Percentiles rank a stretch among this genome's conserved stretches.
phyloP scores from a whole-genome alignment of 164 flowering plant species.

The Paratinospora sagittata region DNA sequence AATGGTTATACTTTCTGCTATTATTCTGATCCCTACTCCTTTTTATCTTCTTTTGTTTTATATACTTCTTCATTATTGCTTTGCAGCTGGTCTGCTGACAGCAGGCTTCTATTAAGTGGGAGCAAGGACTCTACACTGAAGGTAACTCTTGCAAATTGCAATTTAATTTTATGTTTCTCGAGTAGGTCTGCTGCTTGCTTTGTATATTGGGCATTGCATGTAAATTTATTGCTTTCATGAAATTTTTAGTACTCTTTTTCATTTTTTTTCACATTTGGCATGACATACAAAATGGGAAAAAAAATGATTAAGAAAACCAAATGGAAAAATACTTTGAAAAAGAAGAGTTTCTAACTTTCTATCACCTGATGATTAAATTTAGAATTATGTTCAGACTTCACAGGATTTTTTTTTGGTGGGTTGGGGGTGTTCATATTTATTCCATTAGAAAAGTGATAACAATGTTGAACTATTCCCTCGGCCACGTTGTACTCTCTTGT shows the following conservation, averaged over 20 bases:
- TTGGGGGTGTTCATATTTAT: too few relatives aligned
- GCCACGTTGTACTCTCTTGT: too few relatives aligned
- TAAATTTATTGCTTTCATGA: not conserved
- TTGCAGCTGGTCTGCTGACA: constrained; percentile 98
- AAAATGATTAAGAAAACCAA: too few relatives aligned
- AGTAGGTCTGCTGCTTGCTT: not conserved
- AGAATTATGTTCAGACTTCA: too few relatives aligned
- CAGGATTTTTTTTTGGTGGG: too few relatives aligned
- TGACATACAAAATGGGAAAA: too few relatives aligned
- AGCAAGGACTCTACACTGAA: constrained; percentile 97
- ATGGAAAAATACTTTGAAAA: too few relatives aligned
- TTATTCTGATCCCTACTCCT: not conserved
- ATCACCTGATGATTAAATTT: too few relatives aligned
- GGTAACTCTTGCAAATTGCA: constrained; percentile 28
- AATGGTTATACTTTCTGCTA: not conserved
- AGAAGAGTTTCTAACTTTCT: too few relatives aligned
- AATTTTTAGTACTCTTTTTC: not conserved
- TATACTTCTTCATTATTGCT: constrained; percentile 9
- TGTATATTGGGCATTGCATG: not conserved
- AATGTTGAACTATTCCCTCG: too few relatives aligned
- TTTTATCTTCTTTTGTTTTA: constrained; percentile 9
- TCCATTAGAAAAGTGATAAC: too few relatives aligned
- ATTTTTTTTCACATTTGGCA: not conserved
- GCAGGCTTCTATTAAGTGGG: constrained; percentile 94
- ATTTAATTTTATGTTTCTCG: not conserved